Percentiles rank a stretch among this genome's conserved stretches.
These are phyloP conservation scores for Spathaspora gorwiae DNA, from an alignment of 805 yeast species.

Conservation along the genomic window DNA sequence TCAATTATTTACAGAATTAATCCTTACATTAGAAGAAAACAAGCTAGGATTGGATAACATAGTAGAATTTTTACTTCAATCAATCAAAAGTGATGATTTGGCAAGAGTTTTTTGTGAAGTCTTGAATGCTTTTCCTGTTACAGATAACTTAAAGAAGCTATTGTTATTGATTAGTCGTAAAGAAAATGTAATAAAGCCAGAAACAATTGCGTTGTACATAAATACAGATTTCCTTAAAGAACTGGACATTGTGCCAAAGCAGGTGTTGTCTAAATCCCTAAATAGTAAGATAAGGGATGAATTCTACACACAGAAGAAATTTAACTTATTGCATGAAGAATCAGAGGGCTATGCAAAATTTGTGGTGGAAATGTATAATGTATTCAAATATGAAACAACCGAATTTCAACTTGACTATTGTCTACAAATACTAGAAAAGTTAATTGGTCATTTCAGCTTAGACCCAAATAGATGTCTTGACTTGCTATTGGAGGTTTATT, in stretches of 20 bases:
- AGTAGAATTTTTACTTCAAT: constrained; percentile 19
- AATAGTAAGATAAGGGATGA: constrained; percentile 37
- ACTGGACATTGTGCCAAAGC: constrained; percentile 27
- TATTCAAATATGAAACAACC: constrained; percentile 36
- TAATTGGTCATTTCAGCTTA: constrained; percentile 71
- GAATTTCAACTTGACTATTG: constrained; percentile 40
- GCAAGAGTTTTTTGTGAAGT: constrained; percentile 37
- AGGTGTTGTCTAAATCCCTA: constrained; percentile 32
- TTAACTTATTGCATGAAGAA: constrained; percentile 67
- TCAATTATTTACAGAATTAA: constrained; percentile 29
- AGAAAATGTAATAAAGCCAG: constrained; percentile 23
- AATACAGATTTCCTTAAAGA: constrained; percentile 24
- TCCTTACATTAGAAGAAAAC: constrained; percentile 22
- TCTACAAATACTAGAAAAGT: constrained; percentile 44
- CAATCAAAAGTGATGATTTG: constrained; percentile 25
- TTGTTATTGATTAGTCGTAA: constrained; percentile 18
- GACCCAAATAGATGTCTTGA: constrained; percentile 72
- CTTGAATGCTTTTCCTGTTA: constrained; percentile 32
- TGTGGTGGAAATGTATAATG: constrained; percentile 42
- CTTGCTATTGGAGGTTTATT: constrained; percentile 50
- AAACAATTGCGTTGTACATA: constrained; percentile 28
- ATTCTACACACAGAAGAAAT: constrained; percentile 50
- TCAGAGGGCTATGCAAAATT: constrained; percentile 74
- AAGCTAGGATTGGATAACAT: constrained; percentile 11
- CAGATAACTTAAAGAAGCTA: constrained; percentile 17